phyloP scores from a whole-genome alignment of 139 green algal species.

The Chlorella sp. region DNA sequence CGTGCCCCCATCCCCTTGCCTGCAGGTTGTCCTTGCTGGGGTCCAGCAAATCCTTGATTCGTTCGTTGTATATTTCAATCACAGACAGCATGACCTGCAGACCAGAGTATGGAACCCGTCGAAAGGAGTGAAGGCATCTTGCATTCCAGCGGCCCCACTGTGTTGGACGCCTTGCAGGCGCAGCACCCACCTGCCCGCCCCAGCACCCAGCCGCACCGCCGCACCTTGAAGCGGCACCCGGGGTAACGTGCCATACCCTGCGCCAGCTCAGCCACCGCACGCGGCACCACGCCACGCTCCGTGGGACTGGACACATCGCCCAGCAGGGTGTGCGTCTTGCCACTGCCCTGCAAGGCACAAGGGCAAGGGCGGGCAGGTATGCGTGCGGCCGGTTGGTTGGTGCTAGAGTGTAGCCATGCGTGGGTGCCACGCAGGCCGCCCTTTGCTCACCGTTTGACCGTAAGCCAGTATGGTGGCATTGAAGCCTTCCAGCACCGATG shows the following conservation, averaged over 20 bases:
- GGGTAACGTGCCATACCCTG: slow-evolving; percentile 43
- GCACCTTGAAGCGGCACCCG: slow-evolving; percentile 11
- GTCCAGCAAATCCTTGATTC: slow-evolving; percentile 78
- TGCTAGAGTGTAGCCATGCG: too few species aligned
- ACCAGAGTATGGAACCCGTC: too few species aligned
- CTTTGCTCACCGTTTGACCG: slow-evolving; percentile 64
- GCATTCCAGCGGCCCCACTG: too few species aligned
- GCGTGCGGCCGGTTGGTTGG: too few species aligned
- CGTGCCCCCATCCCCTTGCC: too few species aligned
- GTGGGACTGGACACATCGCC: slow-evolving; percentile 43
- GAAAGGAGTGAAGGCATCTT: too few species aligned
- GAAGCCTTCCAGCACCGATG: slow-evolving; percentile 58
- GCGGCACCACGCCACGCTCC: slow-evolving; percentile 68
- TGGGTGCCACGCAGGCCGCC: not conserved
- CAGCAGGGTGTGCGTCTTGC: slow-evolving; percentile 86
- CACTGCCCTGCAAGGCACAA: slow-evolving; percentile 50
- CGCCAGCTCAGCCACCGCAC: slow-evolving; percentile 62
- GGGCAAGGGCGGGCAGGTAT: too few species aligned
- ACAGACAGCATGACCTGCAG: slow-evolving; percentile 65
- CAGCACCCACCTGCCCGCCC: too few species aligned
- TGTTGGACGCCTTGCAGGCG: too few species aligned
- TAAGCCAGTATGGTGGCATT: slow-evolving; percentile 76
- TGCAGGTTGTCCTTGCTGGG: slow-evolving; percentile 67
- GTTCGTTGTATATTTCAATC: slow-evolving; percentile 88
- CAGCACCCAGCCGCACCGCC: not conserved